Evolutionary conservation across 1,139 yeast genomes (phyloP), one percentile per base, ranked within the genome.

Genomic region (Keqinozyma sinolaborantium): DNA sequence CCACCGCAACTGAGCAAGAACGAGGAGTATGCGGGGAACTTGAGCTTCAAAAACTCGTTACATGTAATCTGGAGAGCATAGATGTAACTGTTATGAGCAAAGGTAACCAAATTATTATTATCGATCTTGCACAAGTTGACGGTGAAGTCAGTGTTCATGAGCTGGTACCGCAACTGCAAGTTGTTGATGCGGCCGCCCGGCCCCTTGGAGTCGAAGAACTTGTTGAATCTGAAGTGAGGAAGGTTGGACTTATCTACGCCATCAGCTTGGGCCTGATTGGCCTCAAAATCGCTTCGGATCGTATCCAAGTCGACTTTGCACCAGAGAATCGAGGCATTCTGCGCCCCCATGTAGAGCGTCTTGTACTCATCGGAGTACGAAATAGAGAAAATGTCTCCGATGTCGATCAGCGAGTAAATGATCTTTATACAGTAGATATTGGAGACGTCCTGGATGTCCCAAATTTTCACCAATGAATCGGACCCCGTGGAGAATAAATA

Each of bases 61-160:
- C 35, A 33, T 23, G 67, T 40, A 35, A 61, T 42, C 26, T 68
- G 69, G 75, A 88, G 73, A 24, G 90, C 74, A 54, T 88, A 87
- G 11, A 92, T 80, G 47, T 85, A 90, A 5, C 97, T 95, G 50
- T 84, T 79, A 53, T 92, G 98, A 2, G 98, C 97, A 57, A 86
- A 92, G 9, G 79, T 66, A 2, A 85, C 69, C 24, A 78, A 73
- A 47, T 87, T 81, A 14, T 70, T 65, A 8, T 76, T 64, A 1
- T 84, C 83, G 11, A 87, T 73, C 53, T 90, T 95, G 21, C 86
- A 65, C 28, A 84, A 60, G 18, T 54, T 42, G 34, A 35, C 33
- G 28, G 38, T 28, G 10, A 18, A 10, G 21, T 18, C 21, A 18
- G 21, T 18, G 10, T 18, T 18, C 21, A 18, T 18, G 21, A 14